Evolutionary conservation across 2,329 filamentous ascomycete species (phyloP).

Genomic region (Fusarium neocosmosporiellum): DNA sequence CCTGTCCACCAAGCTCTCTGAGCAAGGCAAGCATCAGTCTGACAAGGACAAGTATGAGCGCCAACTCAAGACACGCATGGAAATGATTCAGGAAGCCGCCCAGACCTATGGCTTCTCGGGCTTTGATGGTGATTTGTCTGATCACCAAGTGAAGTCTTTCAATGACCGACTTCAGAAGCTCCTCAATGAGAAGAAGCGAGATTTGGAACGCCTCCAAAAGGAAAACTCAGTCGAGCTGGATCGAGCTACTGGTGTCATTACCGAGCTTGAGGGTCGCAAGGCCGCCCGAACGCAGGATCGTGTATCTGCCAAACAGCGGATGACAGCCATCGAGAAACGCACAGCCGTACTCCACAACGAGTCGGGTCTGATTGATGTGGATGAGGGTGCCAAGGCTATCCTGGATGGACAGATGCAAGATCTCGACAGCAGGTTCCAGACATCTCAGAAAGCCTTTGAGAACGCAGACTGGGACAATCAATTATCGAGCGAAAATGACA

Average conservation of each 20-base stretch:
- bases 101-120: conserved; percentile 82
- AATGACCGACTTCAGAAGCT: conserved; percentile 81
- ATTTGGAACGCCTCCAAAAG: conserved; percentile 78
- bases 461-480: conserved; percentile 76
- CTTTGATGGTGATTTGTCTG: conserved; percentile 82
- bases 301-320: conserved; percentile 77
- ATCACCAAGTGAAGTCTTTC: conserved; percentile 79
- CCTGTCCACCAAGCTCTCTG: conserved; percentile 65
- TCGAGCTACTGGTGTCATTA: conserved; percentile 77
- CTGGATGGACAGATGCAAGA: conserved; percentile 81
- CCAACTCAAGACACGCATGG: conserved; percentile 76
- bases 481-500: conserved; percentile 72
- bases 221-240: conserved; percentile 81
- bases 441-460: conserved; percentile 72
- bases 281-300: conserved; percentile 80
- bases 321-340: conserved; percentile 78
- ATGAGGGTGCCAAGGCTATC: conserved; percentile 85
- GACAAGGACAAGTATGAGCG: conserved; percentile 89
- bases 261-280: conserved; percentile 78
- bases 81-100: conserved; percentile 82
- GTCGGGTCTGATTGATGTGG: conserved; percentile 78
- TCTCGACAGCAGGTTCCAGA: conserved; percentile 70
- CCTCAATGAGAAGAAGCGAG: conserved; percentile 80
- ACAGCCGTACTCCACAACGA: conserved; percentile 73
- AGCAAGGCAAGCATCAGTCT: conserved; percentile 83